Base-by-base conservation (phyloP, 805 yeast species). In the Novakomyces olei region DNA sequence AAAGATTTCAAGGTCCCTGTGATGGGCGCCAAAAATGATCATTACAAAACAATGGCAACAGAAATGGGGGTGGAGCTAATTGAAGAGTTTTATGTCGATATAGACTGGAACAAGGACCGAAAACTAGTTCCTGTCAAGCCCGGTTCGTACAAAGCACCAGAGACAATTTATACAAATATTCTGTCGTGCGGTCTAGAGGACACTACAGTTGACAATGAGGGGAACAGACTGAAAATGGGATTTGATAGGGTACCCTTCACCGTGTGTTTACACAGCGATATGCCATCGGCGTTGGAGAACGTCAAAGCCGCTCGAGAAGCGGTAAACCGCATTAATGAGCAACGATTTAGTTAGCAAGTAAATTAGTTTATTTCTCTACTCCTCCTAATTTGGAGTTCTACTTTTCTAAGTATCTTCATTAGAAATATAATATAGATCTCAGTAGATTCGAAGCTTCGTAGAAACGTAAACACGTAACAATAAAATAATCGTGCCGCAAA, bases 41-140 rank as follows among this genome's bases (percentile, higher is more conserved):
- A 30, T 24, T 43, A 38, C 32, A 35, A 24, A 18, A 35, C 35
- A 18, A 33, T 42, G 24, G 38, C 38, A 9, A 34, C 32, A 14
- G 39, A 12, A 18, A 35, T 24, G 5, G 42, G 36, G 4, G 45
- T 42, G 18, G 35, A 34, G 12, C 33, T 45, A 26, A 41, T 45
- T 29, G 46, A 45, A 25, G 47, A 45, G 26, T 44, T 45, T 26
- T 45, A 42, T 33, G 47, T 46, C 10, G 49, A 45, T 30, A 41
- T 45, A 28, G 39, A 44, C 24, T 44, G 44, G 28, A 36, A 38
- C 15, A 26, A 39, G 12, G 39, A 38, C 8, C 46, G 48, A 4
- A 37, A 37, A 9, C 34, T 45, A 20, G 34, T 30, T 10, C 30
- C 48, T 4, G 22, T 29, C 14, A 16, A 15, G 10, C 14, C 12